Conservation (phyloP, 2,329 filamentous ascomycete species). For the Fusarium sp. region DNA sequence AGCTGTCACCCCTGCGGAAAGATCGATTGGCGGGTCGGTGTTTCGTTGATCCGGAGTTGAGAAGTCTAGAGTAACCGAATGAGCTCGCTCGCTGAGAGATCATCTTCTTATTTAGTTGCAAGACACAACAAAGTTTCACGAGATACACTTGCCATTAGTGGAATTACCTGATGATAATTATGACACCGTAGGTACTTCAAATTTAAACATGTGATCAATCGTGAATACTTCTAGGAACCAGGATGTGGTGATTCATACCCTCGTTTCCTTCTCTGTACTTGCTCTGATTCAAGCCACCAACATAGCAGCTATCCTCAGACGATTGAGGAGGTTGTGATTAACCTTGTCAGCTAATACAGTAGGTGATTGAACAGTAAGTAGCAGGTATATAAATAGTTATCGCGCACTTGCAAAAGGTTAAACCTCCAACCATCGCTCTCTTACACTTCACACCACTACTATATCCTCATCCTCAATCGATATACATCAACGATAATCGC, state of each 20-base stretch:
- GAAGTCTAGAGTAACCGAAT: not conserved
- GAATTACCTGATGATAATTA: too few species aligned
- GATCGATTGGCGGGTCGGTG: not conserved
- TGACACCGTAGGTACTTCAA: too few species aligned
- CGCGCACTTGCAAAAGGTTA: not conserved
- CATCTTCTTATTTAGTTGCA: not conserved
- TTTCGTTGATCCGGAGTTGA: conserved; percentile 12
- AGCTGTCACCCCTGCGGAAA: conserved; percentile 18
- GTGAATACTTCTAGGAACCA: too few species aligned
- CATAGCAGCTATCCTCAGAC: too few species aligned
- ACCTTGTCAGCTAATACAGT: not conserved
- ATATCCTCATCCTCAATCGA: not conserved
- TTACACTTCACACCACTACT: too few species aligned
- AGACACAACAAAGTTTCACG: too few species aligned
- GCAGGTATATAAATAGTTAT: not conserved
- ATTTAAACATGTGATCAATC: too few species aligned
- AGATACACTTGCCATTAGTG: too few species aligned
- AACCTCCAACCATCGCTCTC: too few species aligned
- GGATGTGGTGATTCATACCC: not conserved
- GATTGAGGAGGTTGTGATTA: too few species aligned
- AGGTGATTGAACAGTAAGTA: not conserved
- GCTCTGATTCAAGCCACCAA: too few species aligned
- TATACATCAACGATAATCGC: accelerated
- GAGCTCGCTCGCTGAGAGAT: not conserved
- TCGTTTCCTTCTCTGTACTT: too few species aligned